Evolutionary conservation across 192 early-diverging fungal species (phyloP).

Genomic region (Paraglomus brasilianum): DNA sequence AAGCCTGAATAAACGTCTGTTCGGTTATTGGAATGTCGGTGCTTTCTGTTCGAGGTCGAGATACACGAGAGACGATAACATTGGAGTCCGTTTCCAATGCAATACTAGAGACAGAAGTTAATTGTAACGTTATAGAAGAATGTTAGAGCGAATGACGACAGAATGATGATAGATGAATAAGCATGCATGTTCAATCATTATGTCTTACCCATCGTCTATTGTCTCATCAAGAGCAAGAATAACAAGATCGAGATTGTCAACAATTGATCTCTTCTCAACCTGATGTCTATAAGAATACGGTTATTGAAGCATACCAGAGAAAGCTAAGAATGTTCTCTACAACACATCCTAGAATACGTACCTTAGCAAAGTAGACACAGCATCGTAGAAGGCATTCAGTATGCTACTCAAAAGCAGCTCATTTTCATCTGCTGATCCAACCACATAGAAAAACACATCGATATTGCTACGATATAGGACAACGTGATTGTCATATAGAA

Average conservation of each 20-base stretch:
- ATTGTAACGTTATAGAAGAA: not conserved
- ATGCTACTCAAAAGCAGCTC: conserved; percentile 82
- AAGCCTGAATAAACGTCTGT: conserved; percentile 71
- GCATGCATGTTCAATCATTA: not conserved
- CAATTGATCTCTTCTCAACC: conserved; percentile 84
- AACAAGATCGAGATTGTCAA: conserved; percentile 91
- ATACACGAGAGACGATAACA: conserved; percentile 73
- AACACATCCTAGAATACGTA: conserved; percentile 35
- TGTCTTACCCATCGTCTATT: conserved; percentile 85
- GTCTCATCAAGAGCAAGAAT: conserved; percentile 91
- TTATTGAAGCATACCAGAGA: not conserved
- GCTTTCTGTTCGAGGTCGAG: conserved; percentile 68
- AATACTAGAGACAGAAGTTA: conserved; percentile 47
- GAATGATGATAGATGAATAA: not conserved
- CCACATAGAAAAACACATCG: conserved; percentile 89
- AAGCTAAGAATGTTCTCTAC: not conserved
- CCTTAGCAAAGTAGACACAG: conserved; percentile 81
- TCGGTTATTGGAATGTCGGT: conserved; percentile 76
- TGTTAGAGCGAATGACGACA: not conserved
- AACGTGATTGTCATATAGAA: conserved; percentile 91
- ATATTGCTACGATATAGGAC: conserved; percentile 83
- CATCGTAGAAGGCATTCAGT: conserved; percentile 81
- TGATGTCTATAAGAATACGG: conserved; percentile 60
- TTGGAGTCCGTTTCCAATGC: conserved; percentile 73
- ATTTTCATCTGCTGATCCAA: conserved; percentile 91